phyloP scores from a whole-genome alignment of 768 basidiomycete species.

The Collybia sordida region DNA sequence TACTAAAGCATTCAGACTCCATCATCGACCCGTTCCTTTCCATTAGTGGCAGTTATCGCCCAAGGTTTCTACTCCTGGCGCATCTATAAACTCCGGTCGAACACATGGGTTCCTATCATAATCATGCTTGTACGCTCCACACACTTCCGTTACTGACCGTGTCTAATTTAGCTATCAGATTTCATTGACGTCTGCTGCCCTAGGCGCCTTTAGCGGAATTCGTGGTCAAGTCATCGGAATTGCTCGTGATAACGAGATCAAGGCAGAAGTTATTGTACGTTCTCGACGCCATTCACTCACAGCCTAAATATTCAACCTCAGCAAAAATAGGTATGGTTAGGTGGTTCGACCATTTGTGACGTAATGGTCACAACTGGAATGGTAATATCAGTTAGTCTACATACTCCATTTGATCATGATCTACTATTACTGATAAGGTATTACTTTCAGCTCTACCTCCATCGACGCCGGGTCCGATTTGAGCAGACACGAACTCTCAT shows the following conservation, averaged over 20 bases:
- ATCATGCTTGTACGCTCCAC: too few species aligned
- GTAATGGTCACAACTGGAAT: slow-evolving; percentile 1
- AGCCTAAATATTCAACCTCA: not conserved
- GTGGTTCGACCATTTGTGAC: not conserved
- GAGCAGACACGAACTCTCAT: not conserved
- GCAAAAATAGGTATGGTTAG: not conserved
- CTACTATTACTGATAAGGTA: too few species aligned
- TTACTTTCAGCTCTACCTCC: not conserved
- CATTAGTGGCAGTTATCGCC: not conserved
- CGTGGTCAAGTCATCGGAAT: too few species aligned
- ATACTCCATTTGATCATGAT: not conserved
- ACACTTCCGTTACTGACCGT: too few species aligned
- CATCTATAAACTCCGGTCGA: too few species aligned
- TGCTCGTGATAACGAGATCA: not conserved
- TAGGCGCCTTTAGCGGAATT: too few species aligned
- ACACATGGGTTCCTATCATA: too few species aligned
- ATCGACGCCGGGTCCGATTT: not conserved
- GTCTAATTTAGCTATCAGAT: too few species aligned
- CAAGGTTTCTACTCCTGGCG: not conserved
- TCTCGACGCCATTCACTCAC: not conserved
- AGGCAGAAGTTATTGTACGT: not conserved
- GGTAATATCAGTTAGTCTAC: not conserved
- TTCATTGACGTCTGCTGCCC: too few species aligned
- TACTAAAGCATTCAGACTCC: not conserved
- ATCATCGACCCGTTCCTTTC: not conserved